Percentiles rank a stretch among this genome's conserved stretches.
Conservation (phyloP, 225 moss, liverwort and hornwort species). For the Bryum argenteum region DNA sequence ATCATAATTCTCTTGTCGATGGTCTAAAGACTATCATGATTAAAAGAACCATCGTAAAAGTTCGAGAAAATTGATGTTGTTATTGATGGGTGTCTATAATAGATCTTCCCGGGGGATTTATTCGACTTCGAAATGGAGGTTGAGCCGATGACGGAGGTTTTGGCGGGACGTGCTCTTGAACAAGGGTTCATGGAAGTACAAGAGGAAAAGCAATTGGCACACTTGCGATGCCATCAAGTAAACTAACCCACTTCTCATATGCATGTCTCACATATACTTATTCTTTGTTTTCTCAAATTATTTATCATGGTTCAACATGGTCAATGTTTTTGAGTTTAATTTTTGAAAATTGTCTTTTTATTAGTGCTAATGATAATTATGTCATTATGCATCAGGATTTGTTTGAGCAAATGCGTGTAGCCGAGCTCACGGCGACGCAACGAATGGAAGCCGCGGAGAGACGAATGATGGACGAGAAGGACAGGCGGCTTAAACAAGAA, state of each 20-base stretch:
- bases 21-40: too few species aligned
- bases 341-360: too few species aligned
- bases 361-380: too few species aligned
- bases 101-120: constrained; percentile 89
- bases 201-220: constrained; percentile 88
- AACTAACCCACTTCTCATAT: too few species aligned
- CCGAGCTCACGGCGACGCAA: constrained; percentile 77
- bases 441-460: constrained; percentile 82
- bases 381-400: constrained; percentile 48
- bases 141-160: constrained; percentile 79
- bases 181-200: constrained; percentile 97
- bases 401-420: constrained; percentile 92
- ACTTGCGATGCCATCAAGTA: constrained; percentile 70
- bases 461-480: constrained; percentile 79
- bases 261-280: too few species aligned
- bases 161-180: constrained; percentile 69
- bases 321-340: too few species aligned
- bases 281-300: too few species aligned
- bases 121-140: constrained; percentile 96
- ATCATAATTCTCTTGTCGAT: too few species aligned
- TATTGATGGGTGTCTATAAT: background rate
- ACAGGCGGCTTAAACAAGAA: constrained; percentile 74
- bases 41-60: too few species aligned
- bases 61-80: background rate
- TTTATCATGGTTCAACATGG: too few species aligned